Evolutionary conservation across 768 basidiomycete species (phyloP), one percentile per base, ranked within the genome.

Genomic region (Kwoniella sp.): DNA sequence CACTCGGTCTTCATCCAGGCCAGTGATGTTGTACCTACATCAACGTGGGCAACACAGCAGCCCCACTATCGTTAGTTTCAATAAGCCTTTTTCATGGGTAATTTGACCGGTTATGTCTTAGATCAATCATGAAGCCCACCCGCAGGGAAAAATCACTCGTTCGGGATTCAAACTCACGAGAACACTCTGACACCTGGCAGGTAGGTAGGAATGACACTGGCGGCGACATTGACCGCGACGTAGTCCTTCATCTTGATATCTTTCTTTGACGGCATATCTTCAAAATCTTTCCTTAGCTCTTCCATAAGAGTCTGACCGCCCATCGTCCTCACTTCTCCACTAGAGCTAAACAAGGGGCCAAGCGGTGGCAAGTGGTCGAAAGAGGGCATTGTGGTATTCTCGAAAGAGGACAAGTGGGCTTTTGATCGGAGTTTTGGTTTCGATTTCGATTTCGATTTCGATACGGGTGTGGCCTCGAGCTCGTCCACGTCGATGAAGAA

Each of bases 201-300:
- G 81, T 90, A 96, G 63, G 91, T 91, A n/a, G 92, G 92, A 61
- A 93, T 89, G 23, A 93, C 87, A 34, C 90, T 86, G 4, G 93
- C 90, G 37, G 86, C 85, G 28, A 92, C 89, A 76, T 91, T 92
- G 67, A 92, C 85, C 37, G 90, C 87, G 2, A 86, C 86, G 72
- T 88, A 91, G 66, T 89, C 84, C 71, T 86, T 87, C 69, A 87
- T 74, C 74, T 89, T 85, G 47, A 86, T 72, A 63, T 76, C 78
- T 64, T 84, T 83, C 20, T 75, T 71, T 25, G 83, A 70, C 8
- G 88, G 88, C 59, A 93, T 84, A 30, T 84, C 84, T 11, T 82
- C 78, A 79, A 90, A 92, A 67, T 91, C 89, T 54, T 86, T 78
- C 58, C 88, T 75, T 26, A 94, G 83, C 9, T 83, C 83, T 67